Base-by-base conservation (phyloP, 2,329 filamentous ascomycete genomes). In the Stachybotrys chlorohalonatus region DNA sequence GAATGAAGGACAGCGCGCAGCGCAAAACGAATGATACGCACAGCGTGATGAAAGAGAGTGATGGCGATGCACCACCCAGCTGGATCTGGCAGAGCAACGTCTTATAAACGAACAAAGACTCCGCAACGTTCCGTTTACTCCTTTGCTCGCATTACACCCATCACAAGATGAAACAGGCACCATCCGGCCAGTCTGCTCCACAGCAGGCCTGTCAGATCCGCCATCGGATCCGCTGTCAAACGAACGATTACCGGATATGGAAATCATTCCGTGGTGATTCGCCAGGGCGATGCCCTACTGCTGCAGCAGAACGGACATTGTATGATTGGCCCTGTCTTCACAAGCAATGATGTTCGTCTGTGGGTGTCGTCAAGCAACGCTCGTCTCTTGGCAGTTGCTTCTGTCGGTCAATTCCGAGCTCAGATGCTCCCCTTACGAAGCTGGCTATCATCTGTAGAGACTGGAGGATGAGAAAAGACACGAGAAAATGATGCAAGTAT, bases 261-360 rank as follows among this genome's bases (percentile, higher is more conserved):
- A 47, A 24, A 16, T 39, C 31, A 1, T 45, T 11, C 56, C 55
- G 56, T 54, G 49, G 53, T 54, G 55, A 58, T 58, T 54, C 42
- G 49, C 48, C 13, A 45, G 52, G 32, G 55, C 30, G 31, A 24
- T 53, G 49, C 54, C 24, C 24, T 2, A 24, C 24, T 24, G 24
- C 24, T 24, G 24, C 24, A 24, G 24, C 24, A 24, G 24, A 24
- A 24, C 24, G 24, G 24, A 24, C 24, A 24, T 24, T 24, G 24
- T 24, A 24, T 24, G 24, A 24, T 24, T 24, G 24, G 24, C 24
- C 24, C 24, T 24, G 24, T 24, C 24, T 2, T 24, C 24, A 24
- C 24, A 24, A 4, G 24, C 24, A 2, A 24, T 24, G 4, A 24
- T 24, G 24, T 24, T 24, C 24, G 24, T 24, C 24, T 24, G 2